Base-by-base conservation (phyloP, 345 rosid genomes). In the Trapa bicornis region DNA sequence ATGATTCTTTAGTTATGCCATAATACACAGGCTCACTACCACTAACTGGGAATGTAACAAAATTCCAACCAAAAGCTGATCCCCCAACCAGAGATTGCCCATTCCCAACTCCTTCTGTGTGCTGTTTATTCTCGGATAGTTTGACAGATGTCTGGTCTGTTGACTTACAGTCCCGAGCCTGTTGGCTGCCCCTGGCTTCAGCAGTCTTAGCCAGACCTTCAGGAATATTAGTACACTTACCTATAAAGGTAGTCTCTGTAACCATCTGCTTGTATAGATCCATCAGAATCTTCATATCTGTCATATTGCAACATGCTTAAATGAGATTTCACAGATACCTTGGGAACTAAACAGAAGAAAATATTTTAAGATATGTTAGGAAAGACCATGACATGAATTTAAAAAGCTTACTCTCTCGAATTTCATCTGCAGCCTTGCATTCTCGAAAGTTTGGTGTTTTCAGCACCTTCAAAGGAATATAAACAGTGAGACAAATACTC, bases 1-100 rank as follows among this genome's bases (percentile, higher is more conserved):
- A 94, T 38, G 86, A 76, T 71, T 87, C 92, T 77, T 89, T 91
- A 0, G 95, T 82, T 72, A 76, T 78, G 53, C 99, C 97, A 64
- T 76, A 81, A 71, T 85, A 91, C 22, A 82, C 76, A n/a, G 96
- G 79, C 62, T 75, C 70, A 9, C 58, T 67, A 56, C 75, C 71
- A 14, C 64, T 68, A 47, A 92, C 80, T 1, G 78, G 53, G 64
- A 62, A 77, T 42, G 92, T 94, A 36, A 89, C 15, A 68, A 88
- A 91, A 57, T 94, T 91, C 99, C 99, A 94, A 64, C 99, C 99
- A 75, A 94, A 87, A 37, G 92, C 89, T 0, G 96, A 91, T 15
- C 92, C 91, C 45, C 99, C 99, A 6, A 86, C 82, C 61, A 86
- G 74, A 17, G 67, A 47, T 58, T 58, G 63, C 63, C 38, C 38